These are phyloP conservation scores for Oryza officinalis DNA, from an alignment of 176 grass and related monocot genomes.

Conservation along the genomic window DNA sequence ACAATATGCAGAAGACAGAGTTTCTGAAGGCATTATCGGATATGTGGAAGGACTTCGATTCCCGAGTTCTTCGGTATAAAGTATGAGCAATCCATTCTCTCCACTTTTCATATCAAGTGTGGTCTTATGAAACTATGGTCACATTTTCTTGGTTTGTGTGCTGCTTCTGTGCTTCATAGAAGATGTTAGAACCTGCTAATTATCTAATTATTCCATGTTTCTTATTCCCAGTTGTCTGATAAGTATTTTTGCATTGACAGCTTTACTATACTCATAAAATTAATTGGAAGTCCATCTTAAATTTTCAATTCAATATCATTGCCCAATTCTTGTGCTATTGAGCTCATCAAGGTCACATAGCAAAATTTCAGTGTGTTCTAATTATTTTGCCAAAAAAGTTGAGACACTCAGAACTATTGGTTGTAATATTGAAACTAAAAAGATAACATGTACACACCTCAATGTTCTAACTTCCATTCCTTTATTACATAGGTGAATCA, in stretches of 20 bases:
- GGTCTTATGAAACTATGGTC: not conserved
- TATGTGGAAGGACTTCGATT: slow-evolving; percentile 99
- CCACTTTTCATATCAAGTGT: slow-evolving; percentile 15
- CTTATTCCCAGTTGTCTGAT: slow-evolving; percentile 10
- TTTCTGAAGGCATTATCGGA: slow-evolving; percentile 97
- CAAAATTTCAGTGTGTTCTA: not conserved
- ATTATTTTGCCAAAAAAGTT: not conserved
- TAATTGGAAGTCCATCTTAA: not conserved
- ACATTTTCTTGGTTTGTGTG: slow-evolving; percentile 6
- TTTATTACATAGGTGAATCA: not conserved
- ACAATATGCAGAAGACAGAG: slow-evolving; percentile 99
- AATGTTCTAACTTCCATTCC: not conserved
- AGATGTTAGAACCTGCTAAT: not conserved
- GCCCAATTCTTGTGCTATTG: not conserved
- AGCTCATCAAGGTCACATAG: slow-evolving; percentile 10
- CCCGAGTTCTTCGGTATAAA: slow-evolving; percentile 94
- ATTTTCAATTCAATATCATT: not conserved
- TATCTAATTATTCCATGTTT: not conserved
- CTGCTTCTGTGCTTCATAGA: not conserved
- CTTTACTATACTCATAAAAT: not conserved
- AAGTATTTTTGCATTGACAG: not conserved
- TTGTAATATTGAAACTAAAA: slow-evolving; percentile 19
- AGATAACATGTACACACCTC: not conserved
- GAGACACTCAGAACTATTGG: not conserved
- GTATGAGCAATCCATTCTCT: slow-evolving; percentile 50